Evolutionary conservation across 805 yeast species (phyloP), one percentile per base, ranked within the genome.

Genomic region (Candida rishiriensis): DNA sequence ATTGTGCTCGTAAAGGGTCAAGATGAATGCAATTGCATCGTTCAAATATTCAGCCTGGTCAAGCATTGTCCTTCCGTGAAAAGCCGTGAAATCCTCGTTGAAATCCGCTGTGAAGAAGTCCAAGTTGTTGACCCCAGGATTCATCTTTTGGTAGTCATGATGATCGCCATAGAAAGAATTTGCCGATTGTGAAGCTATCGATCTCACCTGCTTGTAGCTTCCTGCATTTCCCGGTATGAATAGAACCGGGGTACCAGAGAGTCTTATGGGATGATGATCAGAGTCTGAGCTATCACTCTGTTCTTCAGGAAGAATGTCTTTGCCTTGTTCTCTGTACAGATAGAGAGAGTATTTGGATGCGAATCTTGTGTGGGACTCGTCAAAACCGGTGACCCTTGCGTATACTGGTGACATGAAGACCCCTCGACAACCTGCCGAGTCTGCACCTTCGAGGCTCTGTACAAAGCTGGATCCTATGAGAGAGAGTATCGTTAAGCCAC

Each of bases 221-320:
- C 99, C 99, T 0, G 99, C 99, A 60, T 95, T 93, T 0, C 99
- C 99, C 1, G 99, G 99, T 34, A 95, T 85, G 63, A 93, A 93
- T 13, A 93, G 67, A 1, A 88, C 89, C 0, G 99, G 99, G 1
- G 86, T 75, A 0, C 98, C 98, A 43, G 70, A 73, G 15, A 76
- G 51, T 29, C 54, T 47, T 10, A 61, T 49, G 26, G 26, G 26
- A 21, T 21, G 4, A 21, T 7, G 26, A 7, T 21, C 26, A 21
- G 26, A 21, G 7, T 21, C 7, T 21, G 26, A 21, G 26, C 7
- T 7, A 21, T 7, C 26, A 5, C 51, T 37, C 13, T 49, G 39
- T 29, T 73, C 66, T 51, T 56, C 65, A 0, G 96, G 91, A 4
- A 73, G 59, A 3, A 59, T 58, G 57, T 85, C 91, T 51, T 68